Evolutionary conservation across 2,329 filamentous ascomycete genomes (phyloP), one percentile per base, ranked within the genome.

Genomic region (Claviceps quebecensis): DNA sequence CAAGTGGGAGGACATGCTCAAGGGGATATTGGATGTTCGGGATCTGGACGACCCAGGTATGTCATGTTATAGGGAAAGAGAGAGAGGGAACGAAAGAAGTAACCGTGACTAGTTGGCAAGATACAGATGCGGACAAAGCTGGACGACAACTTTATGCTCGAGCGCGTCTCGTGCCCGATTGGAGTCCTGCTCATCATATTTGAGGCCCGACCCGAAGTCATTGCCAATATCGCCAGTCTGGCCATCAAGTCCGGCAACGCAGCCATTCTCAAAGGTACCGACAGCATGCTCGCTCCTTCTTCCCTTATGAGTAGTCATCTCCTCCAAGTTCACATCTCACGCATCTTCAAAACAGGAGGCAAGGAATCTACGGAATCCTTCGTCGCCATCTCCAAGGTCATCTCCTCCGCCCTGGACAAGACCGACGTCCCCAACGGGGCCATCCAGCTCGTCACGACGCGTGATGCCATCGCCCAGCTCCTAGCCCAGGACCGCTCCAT

Each of bases 111-210:
- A 88, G 87, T 97, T 61, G 91, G 91, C 61, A 85, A 84, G 63
- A 76, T 93, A 50, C 90, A 87, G 41, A 73, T 95, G 61, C 81
- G 85, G 56, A 97, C 89, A 45, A 78, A 83, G 52, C 77, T 98
- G 11, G 93, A 97, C 66, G 86, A 96, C 59, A 85, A 83, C 50
- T 77, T 98, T 50, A 76, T 84, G 49, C 77, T 98, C 54, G 88
- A 95, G 64, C 83, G 90, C 56, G 86, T 95, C 46, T 89, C 87
- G 41, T 95, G 88, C 65, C 93, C 93, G 5, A 97, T 98, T 59
- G 93, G 93, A 54, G 90, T 97, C n/a, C 79, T 98, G 43, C 78
- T 98, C 58, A 93, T 98, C 69, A 97, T 98, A 63, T 98, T 98
- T 64, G 93, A 98, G 71, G 93, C 93, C 38, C 85, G 93, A 7